Conservation (phyloP, 2,329 filamentous ascomycete species). For the Cercospora berteroae region DNA sequence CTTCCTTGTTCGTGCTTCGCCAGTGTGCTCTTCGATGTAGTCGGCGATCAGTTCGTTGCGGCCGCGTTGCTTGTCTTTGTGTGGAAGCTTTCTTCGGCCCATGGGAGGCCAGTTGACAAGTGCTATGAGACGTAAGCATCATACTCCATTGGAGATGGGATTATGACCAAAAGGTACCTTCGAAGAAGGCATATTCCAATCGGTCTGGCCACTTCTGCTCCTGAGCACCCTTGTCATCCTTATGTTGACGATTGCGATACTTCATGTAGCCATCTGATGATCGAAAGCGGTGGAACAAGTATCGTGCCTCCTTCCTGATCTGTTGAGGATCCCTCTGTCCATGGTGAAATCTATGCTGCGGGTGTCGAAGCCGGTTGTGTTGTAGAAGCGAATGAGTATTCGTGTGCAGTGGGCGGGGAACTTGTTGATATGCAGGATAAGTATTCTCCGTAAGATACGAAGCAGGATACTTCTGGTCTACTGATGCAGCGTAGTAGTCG, state of each 20-base stretch:
- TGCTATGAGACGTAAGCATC: slow-evolving; percentile 30
- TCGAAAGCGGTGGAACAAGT: slow-evolving; percentile 33
- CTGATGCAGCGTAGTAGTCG: slow-evolving; percentile 28
- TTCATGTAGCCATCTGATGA: slow-evolving; percentile 46
- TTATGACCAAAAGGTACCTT: too few relatives aligned
- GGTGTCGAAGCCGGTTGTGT: slow-evolving; percentile 17
- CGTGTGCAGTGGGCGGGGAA: slow-evolving; percentile 10
- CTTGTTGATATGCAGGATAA: slow-evolving; percentile 17
- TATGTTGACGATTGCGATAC: slow-evolving; percentile 46
- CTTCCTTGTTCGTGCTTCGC: slow-evolving; percentile 54
- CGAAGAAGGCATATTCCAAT: slow-evolving; percentile 50
- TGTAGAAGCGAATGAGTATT: slow-evolving; percentile 20
- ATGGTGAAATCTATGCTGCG: slow-evolving; percentile 8
- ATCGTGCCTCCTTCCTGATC: slow-evolving; percentile 25
- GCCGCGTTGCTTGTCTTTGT: slow-evolving; percentile 54
- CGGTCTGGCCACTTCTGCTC: slow-evolving; percentile 49
- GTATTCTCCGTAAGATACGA: slow-evolving; percentile 34
- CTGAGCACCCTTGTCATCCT: slow-evolving; percentile 31
- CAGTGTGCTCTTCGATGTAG: slow-evolving; percentile 56
- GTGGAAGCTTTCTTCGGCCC: slow-evolving; percentile 52
- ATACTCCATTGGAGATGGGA: too few relatives aligned
- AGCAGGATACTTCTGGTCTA: slow-evolving; percentile 36
- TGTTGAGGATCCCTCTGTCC: slow-evolving; percentile 16
- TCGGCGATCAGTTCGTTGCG: slow-evolving; percentile 62
- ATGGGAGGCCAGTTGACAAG: slow-evolving; percentile 58